Conservation (phyloP, 148 eudicot species). For the Spergularia marina region DNA sequence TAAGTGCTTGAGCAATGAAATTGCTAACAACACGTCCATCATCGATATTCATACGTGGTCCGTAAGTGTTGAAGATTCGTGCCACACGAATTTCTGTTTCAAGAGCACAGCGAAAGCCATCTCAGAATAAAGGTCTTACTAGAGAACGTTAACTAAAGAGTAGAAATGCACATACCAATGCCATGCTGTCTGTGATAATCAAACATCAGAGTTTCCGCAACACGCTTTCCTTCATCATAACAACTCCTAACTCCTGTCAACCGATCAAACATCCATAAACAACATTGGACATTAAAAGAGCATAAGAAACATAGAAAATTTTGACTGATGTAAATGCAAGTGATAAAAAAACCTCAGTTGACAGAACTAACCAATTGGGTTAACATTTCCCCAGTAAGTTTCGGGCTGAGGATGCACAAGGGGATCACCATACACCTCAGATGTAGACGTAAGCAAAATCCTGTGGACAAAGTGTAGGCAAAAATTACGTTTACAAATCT, state of each 20-base stretch:
- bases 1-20: slow-evolving; percentile 94
- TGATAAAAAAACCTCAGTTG: background rate
- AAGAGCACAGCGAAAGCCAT: slow-evolving; percentile 3
- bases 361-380: slow-evolving; percentile 73
- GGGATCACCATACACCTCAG: slow-evolving; percentile 95
- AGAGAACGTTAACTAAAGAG: background rate
- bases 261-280: background rate
- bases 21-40: slow-evolving; percentile 99
- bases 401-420: slow-evolving; percentile 85
- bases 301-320: no score
- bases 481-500: slow-evolving; percentile 1
- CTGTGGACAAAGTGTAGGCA: slow-evolving; percentile 31
- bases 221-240: slow-evolving; percentile 99
- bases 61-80: slow-evolving; percentile 96
- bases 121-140: background rate
- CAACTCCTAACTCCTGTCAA: slow-evolving; percentile 89
- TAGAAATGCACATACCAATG: slow-evolving; percentile 46
- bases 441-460: slow-evolving; percentile 86
- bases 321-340: background rate
- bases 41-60: slow-evolving; percentile 98
- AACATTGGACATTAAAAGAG: background rate
- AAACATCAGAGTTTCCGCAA: slow-evolving; percentile 98
- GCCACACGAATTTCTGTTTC: slow-evolving; percentile 89
- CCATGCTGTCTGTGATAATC: slow-evolving; percentile 99
- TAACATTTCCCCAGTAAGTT: slow-evolving; percentile 98